phyloP scores from a whole-genome alignment of 2,329 filamentous ascomycete species.

The Penicillium polonicum region DNA sequence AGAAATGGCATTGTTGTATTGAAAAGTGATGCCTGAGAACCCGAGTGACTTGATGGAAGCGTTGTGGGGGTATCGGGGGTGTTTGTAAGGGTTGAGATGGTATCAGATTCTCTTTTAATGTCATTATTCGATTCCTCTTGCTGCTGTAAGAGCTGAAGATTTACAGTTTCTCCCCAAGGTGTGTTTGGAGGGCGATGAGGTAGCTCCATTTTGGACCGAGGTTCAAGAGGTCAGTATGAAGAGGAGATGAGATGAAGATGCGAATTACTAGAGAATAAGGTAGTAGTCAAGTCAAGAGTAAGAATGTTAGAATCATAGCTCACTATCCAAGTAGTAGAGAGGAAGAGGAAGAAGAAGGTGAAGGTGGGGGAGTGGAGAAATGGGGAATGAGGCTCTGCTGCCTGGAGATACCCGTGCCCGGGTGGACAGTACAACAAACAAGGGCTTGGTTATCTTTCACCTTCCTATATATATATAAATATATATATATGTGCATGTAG shows the following conservation, averaged over 20 bases:
- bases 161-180: background rate
- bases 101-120: background rate
- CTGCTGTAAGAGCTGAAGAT: background rate
- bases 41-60: background rate
- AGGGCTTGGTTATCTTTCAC: too few relatives aligned
- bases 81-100: background rate
- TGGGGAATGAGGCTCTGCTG: background rate
- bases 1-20: slow-evolving; percentile 15
- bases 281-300: background rate
- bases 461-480: too few relatives aligned
- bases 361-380: background rate
- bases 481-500: too few relatives aligned
- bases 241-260: background rate
- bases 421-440: too few relatives aligned
- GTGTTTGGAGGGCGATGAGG: background rate
- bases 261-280: background rate
- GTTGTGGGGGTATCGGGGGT: too few relatives aligned
- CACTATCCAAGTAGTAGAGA: too few relatives aligned
- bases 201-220: background rate
- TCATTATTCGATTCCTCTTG: background rate
- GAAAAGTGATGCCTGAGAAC: background rate
- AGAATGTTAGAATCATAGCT: background rate
- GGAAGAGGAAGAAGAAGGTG: background rate
- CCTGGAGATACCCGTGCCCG: background rate
- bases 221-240: background rate